Evolutionary conservation across 2,329 filamentous ascomycete species (phyloP), one percentile per base, ranked within the genome.

Genomic region (Fonsecaea pedrosoi): DNA sequence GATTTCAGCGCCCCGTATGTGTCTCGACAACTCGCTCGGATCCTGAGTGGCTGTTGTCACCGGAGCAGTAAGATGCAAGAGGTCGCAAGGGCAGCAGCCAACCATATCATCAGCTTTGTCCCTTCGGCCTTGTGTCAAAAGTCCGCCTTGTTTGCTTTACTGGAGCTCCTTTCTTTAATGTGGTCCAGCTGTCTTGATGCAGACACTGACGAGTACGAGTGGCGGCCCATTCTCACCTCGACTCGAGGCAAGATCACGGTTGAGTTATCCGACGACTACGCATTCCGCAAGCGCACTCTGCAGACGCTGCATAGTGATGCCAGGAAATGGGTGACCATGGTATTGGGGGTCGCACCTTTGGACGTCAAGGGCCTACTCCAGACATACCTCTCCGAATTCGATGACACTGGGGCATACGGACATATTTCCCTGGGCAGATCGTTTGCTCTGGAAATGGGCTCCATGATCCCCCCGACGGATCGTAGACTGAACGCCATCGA

Each of bases 131-230:
- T 99, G 15, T 98, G 94, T 75, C 91, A 97, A 74, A 91, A 91
- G 72, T 89, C 90, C 6, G 96, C 96, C 1, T 83, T 99, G 0
- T 99, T 98, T 79, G 93, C 94, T 1, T 83, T 99, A 15, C 83
- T 99, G 9, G 96, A 99, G 77, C 85, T 99, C 3, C 82, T 99
- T 18, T 94, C 92, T 3, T 86, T 99, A 34, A 93, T 99, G 90
- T 99, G 94, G 94, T 88, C 88, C 56, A 94, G 93, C 75, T 99
- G 95, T 76, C 83, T 99, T 15, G 94, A 99, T 77, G 91, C 91
- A 12, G 95, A 99, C 77, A 94, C 94, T 0, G 94, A 99, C 73
- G 89, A 96, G 74, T 99, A 98, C 74, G 89, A 92, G 60, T 96
- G 93, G 80, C 89, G 89, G 68, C 91, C 93, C 3, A 89, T 87